phyloP scores from a whole-genome alignment of 1,284 basidiomycete genomes.

The Ceratorhiza oryzae-sativae region DNA sequence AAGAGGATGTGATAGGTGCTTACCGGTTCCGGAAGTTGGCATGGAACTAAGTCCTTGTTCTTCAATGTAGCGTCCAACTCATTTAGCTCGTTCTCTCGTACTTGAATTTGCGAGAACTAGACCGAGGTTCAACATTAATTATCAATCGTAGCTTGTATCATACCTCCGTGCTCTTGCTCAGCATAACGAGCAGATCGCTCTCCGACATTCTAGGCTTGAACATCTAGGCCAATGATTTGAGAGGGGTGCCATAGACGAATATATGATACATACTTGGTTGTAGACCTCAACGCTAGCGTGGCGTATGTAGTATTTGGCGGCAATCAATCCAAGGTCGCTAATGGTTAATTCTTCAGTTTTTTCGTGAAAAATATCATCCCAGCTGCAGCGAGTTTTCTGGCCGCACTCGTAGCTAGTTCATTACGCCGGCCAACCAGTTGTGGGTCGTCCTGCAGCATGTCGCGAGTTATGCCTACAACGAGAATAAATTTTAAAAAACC shows the following conservation, averaged over 20 bases:
- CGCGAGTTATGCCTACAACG: conserved; percentile 84
- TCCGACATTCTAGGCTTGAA: conserved; percentile 91
- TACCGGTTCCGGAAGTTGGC: conserved; percentile 62
- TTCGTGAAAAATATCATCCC: conserved; percentile 87
- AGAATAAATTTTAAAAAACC: too few relatives aligned
- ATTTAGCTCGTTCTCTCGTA: conserved; percentile 87
- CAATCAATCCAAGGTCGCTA: conserved; percentile 92
- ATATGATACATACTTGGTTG: conserved; percentile 58
- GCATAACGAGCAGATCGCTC: conserved; percentile 87
- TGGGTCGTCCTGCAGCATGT: conserved; percentile 78
- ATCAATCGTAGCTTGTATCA: conserved; percentile 42
- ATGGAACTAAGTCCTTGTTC: conserved; percentile 68
- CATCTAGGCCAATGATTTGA: conserved; percentile 44
- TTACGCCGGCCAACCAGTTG: conserved; percentile 77
- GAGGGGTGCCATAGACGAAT: not conserved
- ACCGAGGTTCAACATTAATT: not conserved
- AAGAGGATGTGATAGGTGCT: conserved; percentile 16
- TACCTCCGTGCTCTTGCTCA: conserved; percentile 92
- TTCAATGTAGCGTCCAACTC: conserved; percentile 78
- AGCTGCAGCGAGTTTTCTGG: conserved; percentile 72
- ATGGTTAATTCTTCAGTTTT: conserved; percentile 69
- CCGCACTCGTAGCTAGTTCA: conserved; percentile 75
- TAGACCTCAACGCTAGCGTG: conserved; percentile 89
- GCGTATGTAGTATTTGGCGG: conserved; percentile 95
- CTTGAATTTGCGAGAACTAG: conserved; percentile 93